phyloP scores from a whole-genome alignment of 2,329 filamentous ascomycete species.

The Cladosporium sp. region DNA sequence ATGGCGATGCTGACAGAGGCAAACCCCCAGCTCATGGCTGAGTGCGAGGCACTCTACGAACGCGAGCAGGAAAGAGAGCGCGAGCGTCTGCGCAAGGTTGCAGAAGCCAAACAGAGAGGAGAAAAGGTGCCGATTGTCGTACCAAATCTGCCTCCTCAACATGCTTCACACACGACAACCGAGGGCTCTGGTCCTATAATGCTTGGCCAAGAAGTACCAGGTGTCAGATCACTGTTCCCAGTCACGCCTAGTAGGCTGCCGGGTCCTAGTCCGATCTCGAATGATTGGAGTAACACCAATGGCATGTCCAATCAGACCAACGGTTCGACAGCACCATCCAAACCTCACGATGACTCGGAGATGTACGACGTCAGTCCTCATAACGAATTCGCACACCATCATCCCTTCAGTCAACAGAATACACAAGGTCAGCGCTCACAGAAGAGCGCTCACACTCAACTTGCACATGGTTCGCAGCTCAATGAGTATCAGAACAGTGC shows the following conservation, averaged over 20 bases:
- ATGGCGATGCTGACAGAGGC: slow-evolving; percentile 71
- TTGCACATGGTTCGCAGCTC: slow-evolving; percentile 58
- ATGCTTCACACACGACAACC: slow-evolving; percentile 44
- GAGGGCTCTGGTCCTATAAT: slow-evolving; percentile 48
- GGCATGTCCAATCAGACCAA: slow-evolving; percentile 42
- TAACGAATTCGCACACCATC: neutral
- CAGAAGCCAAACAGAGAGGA: slow-evolving; percentile 64
- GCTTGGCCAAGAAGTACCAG: slow-evolving; percentile 65
- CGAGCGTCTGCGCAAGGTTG: slow-evolving; percentile 47
- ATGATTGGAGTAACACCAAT: slow-evolving; percentile 52
- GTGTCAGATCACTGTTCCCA: slow-evolving; percentile 46
- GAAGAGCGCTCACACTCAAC: slow-evolving; percentile 60
- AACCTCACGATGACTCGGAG: slow-evolving; percentile 43
- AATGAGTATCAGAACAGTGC: slow-evolving; percentile 77
- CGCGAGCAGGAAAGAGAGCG: slow-evolving; percentile 67
- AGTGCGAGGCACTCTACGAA: slow-evolving; percentile 80
- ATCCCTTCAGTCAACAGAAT: slow-evolving; percentile 30
- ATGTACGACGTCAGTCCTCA: slow-evolving; percentile 45
- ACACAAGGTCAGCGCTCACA: slow-evolving; percentile 65
- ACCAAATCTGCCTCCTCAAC: slow-evolving; percentile 42
- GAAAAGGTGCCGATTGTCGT: slow-evolving; percentile 47
- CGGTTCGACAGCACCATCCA: slow-evolving; percentile 43
- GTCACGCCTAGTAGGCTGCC: slow-evolving; percentile 54
- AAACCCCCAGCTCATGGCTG: slow-evolving; percentile 62
- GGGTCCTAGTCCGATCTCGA: slow-evolving; percentile 60